phyloP scores from a whole-genome alignment of 306 rosid species.

The Vigna mungo region DNA sequence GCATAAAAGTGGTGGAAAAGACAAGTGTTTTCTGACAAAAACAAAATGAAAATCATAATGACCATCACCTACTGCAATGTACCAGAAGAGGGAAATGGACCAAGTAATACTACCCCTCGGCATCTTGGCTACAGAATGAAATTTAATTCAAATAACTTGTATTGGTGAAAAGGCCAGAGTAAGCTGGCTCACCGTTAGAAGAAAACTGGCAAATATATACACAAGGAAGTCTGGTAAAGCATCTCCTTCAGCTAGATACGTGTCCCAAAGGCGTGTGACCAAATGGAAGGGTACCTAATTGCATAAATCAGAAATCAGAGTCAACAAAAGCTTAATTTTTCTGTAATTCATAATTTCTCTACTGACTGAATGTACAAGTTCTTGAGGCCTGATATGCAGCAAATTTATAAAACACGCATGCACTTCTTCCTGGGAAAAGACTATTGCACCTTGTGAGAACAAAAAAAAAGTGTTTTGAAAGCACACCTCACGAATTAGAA shows the following conservation, averaged over 20 bases:
- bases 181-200: constrained; percentile 79
- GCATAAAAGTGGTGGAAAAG: no score
- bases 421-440: not conserved
- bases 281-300: constrained; percentile 88
- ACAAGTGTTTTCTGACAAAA: not conserved
- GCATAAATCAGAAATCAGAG: constrained; percentile 40
- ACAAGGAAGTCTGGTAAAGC: constrained; percentile 97
- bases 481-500: constrained; percentile 92
- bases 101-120: not conserved
- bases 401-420: constrained; percentile 1
- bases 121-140: constrained; percentile 18
- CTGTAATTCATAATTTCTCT: constrained; percentile 10
- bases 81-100: not conserved
- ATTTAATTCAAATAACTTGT: constrained; percentile 23
- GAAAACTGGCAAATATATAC: constrained; percentile 96
- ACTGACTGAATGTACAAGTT: constrained; percentile 22
- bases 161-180: constrained; percentile 6
- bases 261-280: constrained; percentile 98
- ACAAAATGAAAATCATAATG: not conserved
- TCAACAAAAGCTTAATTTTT: constrained; percentile 39
- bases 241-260: constrained; percentile 98
- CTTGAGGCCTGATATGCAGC: constrained; percentile 20
- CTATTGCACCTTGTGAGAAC: constrained; percentile 5
- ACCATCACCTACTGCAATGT: not conserved
- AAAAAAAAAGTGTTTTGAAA: constrained; percentile 12